A percentile compares a stretch with the other conserved stretches of the same genome.
phyloP scores from a whole-genome alignment of 441 rosid species.

The Croton laevigatus region DNA sequence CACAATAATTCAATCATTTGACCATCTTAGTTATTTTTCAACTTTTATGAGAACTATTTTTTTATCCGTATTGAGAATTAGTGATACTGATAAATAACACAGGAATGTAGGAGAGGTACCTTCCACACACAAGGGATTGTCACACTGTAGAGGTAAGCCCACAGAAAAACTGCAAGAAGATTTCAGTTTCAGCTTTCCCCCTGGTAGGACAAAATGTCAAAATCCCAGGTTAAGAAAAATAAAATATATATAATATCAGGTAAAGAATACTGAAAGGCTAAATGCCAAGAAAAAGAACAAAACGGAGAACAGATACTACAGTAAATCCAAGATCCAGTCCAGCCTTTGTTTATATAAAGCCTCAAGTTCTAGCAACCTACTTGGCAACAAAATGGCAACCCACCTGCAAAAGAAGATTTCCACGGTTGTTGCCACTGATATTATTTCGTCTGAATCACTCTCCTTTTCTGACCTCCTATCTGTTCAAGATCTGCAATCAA shows the following conservation, averaged over 20 bases:
- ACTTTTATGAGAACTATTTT: not conserved
- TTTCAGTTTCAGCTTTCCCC: not conserved
- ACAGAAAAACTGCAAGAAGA: not conserved
- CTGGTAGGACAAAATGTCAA: not conserved
- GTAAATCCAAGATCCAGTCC: not conserved
- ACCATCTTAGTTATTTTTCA: not conserved
- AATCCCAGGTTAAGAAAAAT: not conserved
- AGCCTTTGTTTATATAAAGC: constrained; percentile 18
- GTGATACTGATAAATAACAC: not conserved
- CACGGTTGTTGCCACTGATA: constrained; percentile 30
- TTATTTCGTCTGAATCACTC: constrained; percentile 29
- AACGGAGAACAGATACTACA: constrained; percentile 16
- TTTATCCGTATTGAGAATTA: not conserved
- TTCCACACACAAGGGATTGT: not conserved
- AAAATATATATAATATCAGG: not conserved
- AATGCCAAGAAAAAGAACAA: not conserved
- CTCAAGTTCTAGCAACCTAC: not conserved
- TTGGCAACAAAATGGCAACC: constrained; percentile 32
- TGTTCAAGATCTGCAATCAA: constrained; percentile 35
- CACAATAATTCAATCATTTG: too few relatives aligned
- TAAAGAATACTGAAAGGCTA: not conserved
- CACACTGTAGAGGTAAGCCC: not conserved
- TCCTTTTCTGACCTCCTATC: constrained; percentile 41
- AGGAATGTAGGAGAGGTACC: too few relatives aligned
- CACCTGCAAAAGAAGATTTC: constrained; percentile 25